Conservation (phyloP, 2,329 filamentous ascomycete genomes). For the Epichloe amarillans region DNA sequence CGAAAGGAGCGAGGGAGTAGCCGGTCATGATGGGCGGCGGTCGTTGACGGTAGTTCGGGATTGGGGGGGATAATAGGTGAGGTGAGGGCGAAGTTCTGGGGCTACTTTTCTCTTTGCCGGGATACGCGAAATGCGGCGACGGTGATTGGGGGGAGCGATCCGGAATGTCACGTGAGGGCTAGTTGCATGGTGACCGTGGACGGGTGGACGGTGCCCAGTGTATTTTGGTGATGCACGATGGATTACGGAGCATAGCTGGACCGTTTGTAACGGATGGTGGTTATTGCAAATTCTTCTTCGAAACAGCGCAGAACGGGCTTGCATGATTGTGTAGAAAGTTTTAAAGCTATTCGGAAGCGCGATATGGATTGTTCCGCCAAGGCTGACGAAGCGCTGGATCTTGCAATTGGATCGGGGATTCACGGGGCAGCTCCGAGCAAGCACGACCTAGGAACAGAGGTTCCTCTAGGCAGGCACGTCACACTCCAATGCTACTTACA, state of each 20-base stretch:
- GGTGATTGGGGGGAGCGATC: slow-evolving; percentile 17
- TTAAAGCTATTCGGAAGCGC: too few species aligned
- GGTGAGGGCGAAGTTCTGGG: slow-evolving; percentile 7
- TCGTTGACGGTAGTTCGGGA: slow-evolving; percentile 13
- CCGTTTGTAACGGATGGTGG: background rate
- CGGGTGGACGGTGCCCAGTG: too few species aligned
- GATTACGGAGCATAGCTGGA: background rate
- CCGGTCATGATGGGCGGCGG: slow-evolving; percentile 42
- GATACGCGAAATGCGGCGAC: slow-evolving; percentile 22
- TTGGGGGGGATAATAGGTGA: slow-evolving; percentile 4
- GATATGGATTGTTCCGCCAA: too few species aligned
- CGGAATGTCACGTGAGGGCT: slow-evolving; percentile 19
- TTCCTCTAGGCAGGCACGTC: too few species aligned
- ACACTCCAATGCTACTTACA: too few species aligned
- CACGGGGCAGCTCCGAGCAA: too few species aligned
- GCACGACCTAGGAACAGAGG: too few species aligned
- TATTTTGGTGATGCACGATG: too few species aligned
- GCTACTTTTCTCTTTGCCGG: slow-evolving; percentile 9
- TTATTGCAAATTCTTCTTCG: too few species aligned
- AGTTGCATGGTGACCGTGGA: background rate
- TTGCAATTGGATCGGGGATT: too few species aligned
- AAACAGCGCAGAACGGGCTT: background rate
- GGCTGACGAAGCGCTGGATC: too few species aligned
- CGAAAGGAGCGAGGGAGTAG: slow-evolving; percentile 58
- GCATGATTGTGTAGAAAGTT: too few species aligned